These are phyloP conservation scores for Calonectria honghensis DNA, from an alignment of 2,329 filamentous ascomycete genomes.

Conservation along the genomic window DNA sequence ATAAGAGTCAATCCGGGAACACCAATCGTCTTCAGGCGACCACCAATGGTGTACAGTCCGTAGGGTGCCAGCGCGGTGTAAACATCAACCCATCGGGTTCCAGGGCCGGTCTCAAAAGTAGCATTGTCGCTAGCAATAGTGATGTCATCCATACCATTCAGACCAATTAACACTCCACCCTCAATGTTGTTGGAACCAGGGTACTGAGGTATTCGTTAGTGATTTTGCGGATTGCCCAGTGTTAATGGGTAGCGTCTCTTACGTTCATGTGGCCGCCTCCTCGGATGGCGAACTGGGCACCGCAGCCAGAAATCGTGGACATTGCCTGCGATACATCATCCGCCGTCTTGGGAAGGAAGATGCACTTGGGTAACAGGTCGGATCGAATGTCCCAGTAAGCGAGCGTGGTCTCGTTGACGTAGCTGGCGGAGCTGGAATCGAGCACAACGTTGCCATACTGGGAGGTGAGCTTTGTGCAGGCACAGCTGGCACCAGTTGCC, in stretches of 20 bases:
- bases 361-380: constrained; percentile 23
- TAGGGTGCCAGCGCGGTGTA: constrained; percentile 39
- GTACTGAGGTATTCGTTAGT: not conserved
- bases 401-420: not conserved
- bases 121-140: constrained; percentile 34
- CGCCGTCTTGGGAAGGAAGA: not conserved
- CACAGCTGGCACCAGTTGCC: constrained; percentile 8
- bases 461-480: not conserved
- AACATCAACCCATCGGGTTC: constrained; percentile 46
- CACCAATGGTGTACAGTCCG: constrained; percentile 43
- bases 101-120: constrained; percentile 45
- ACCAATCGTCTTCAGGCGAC: constrained; percentile 46
- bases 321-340: constrained; percentile 12
- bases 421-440: constrained; percentile 20
- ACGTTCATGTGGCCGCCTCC: constrained; percentile 52
- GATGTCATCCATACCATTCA: constrained; percentile 44
- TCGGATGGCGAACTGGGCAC: constrained; percentile 44
- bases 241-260: not conserved
- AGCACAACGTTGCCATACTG: constrained; percentile 3
- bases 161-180: constrained; percentile 39
- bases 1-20: constrained; percentile 44
- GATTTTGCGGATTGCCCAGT: not conserved
- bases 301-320: constrained; percentile 4
- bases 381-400: constrained; percentile 26
- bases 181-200: constrained; percentile 48